Conservation (phyloP, 2,329 filamentous ascomycete genomes). For the Periglandula ipomoeae region DNA sequence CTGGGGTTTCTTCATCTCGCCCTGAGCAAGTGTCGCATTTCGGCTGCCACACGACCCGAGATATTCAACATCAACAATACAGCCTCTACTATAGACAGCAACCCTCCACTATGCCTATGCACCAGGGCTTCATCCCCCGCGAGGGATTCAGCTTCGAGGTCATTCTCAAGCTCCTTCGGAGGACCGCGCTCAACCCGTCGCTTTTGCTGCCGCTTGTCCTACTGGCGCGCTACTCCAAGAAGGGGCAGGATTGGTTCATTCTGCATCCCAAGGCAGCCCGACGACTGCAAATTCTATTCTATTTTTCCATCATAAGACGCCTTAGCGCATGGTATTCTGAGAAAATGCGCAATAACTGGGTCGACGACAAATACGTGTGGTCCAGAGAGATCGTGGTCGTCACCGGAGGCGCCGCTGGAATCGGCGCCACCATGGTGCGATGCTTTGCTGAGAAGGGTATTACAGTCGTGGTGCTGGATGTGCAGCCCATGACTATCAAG, state of each 20-base stretch:
- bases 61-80: no score
- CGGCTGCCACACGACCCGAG: no score
- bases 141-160: constrained; percentile 54
- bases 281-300: constrained; percentile 32
- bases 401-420: constrained; percentile 66
- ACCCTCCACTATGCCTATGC: constrained; percentile 25
- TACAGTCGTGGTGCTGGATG: constrained; percentile 63
- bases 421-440: constrained; percentile 57
- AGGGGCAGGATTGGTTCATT: constrained; percentile 45
- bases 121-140: constrained; percentile 43
- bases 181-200: constrained; percentile 55
- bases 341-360: constrained; percentile 26
- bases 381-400: constrained; percentile 60
- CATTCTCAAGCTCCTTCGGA: constrained; percentile 45
- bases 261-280: constrained; percentile 42
- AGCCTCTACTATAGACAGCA: no score
- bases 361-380: constrained; percentile 49
- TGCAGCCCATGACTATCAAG: constrained; percentile 50
- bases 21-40: no score
- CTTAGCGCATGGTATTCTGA: constrained; percentile 23
- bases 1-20: no score
- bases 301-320: constrained; percentile 18
- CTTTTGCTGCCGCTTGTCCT: constrained; percentile 56
- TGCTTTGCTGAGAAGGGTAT: constrained; percentile 55
- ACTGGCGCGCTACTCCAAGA: constrained; percentile 52